Percentiles rank a stretch among this genome's conserved stretches.
phyloP scores from a whole-genome alignment of 768 basidiomycete species.

The Boletus rufocinnamomeus region DNA sequence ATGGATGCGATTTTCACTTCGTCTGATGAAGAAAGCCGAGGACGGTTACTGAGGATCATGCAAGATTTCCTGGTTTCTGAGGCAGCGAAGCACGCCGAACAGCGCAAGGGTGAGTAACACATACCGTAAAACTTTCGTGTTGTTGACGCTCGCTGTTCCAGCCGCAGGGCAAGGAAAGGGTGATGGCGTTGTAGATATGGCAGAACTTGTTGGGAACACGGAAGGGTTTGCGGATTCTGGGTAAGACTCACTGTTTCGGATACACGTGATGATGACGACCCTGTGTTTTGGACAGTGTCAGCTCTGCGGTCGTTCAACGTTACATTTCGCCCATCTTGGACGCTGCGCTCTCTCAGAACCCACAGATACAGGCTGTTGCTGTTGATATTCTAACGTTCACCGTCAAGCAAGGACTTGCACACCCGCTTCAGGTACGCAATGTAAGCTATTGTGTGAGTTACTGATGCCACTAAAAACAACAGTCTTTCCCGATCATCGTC shows the following conservation, averaged over 20 bases:
- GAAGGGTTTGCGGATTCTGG: constrained; percentile 97
- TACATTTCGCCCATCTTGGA: constrained; percentile 82
- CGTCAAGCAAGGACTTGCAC: constrained; percentile 92
- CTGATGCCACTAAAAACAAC: constrained; percentile 5
- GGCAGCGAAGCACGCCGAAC: constrained; percentile 70
- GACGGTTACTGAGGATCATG: constrained; percentile 80
- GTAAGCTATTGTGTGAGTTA: background rate
- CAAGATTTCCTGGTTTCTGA: constrained; percentile 91
- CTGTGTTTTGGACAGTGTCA: constrained; percentile 58
- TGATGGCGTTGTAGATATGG: constrained; percentile 73
- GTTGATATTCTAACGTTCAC: constrained; percentile 92
- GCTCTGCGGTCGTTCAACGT: constrained; percentile 92
- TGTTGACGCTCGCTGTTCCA: constrained; percentile 1
- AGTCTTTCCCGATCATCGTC: constrained; percentile 92
- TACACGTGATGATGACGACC: background rate
- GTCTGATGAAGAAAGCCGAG: constrained; percentile 67
- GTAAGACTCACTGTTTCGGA: constrained; percentile 47
- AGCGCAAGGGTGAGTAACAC: constrained; percentile 58
- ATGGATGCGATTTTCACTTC: constrained; percentile 91
- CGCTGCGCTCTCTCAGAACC: constrained; percentile 71
- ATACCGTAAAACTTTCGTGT: background rate
- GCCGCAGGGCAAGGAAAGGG: constrained; percentile 25
- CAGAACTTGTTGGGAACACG: constrained; percentile 92
- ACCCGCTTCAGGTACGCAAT: constrained; percentile 78
- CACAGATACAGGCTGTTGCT: constrained; percentile 76